Base-by-base conservation (phyloP, 1,284 basidiomycete genomes). In the Hypsizygus ulmarius region DNA sequence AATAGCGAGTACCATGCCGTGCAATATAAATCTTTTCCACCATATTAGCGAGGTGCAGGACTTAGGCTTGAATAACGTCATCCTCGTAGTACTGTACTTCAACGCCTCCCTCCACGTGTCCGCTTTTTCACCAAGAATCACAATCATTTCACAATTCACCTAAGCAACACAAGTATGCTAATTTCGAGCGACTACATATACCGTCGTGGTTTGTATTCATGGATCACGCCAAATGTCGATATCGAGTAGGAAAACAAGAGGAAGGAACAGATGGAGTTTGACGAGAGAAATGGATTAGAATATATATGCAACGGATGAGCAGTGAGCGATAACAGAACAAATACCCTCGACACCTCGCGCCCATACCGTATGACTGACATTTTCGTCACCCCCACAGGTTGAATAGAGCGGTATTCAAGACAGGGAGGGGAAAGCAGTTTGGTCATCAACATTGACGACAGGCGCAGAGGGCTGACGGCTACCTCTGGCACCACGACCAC, bases 361-460 rank as follows among this genome's bases (percentile, higher is more conserved):
- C 43, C 46, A 45, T 43, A 56, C 47, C 33, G 41, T 39, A 53
- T 16, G 39, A 57, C 49, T 47, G 47, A 35, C 33, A 15, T 53
- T 53, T 55, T 50, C 42, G 43, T 35, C 45, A 49, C 54, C 45
- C 16, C 43, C 41, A 30, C 41, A 43, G 33, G 27, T 33, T 29
- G 28, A 29, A 45, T 42, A 8, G 29, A 14, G 34, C 25, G 46
- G 33, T 32, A 34, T 47, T 73, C 64, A 88, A 62, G 84, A 76
- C 57, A 93, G 77, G 56, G 90, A 88, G 44, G 91, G 90, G 83
- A 93, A 94, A 49, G 88, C 90, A 28, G 72, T 74, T 68, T 89
- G 77, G 69, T 94, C 90, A 61, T 82, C 81, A 57, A 90, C 82
- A 63, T 85, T 77, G 69, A 89, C 71, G 47, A 63, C 54, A 11